phyloP scores from a whole-genome alignment of 108 stramenopile species.

The Seminavis robusta region DNA sequence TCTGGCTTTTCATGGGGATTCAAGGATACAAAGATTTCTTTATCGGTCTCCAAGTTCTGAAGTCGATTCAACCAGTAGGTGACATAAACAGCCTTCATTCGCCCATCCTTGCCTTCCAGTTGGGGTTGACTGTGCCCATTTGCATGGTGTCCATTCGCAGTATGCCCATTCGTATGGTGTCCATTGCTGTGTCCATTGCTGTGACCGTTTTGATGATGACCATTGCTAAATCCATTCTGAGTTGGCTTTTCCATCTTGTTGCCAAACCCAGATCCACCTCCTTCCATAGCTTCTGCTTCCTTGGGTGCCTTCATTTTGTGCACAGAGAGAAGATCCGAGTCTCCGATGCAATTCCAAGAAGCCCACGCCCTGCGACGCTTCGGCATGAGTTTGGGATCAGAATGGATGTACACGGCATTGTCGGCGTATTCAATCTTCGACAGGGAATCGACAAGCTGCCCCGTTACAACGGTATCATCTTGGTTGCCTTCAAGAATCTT shows the following conservation, averaged over 20 bases:
- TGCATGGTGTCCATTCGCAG: too few species aligned
- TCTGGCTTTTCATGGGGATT: conserved; percentile 84
- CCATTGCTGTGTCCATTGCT: too few species aligned
- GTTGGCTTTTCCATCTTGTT: conserved; percentile 17
- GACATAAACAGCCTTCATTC: conserved; percentile 84
- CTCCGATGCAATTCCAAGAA: conserved; percentile 93
- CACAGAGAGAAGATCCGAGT: conserved; percentile 31
- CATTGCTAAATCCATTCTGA: too few species aligned
- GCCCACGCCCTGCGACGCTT: conserved; percentile 77
- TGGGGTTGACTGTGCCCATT: background rate
- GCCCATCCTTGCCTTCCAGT: conserved; percentile 57
- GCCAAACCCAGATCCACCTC: conserved; percentile 73
- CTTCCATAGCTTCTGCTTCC: conserved; percentile 62
- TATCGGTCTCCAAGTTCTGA: conserved; percentile 73
- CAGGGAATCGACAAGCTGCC: conserved; percentile 19
- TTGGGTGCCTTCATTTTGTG: conserved; percentile 5
- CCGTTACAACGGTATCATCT: too few species aligned
- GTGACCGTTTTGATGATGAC: too few species aligned
- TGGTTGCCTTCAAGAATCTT: conserved; percentile 39
- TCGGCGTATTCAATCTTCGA: conserved; percentile 69
- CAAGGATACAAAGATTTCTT: conserved; percentile 89
- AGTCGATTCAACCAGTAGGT: conserved; percentile 96
- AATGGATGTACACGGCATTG: conserved; percentile 91
- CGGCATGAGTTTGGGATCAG: conserved; percentile 90
- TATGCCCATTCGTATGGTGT: too few species aligned